Base-by-base conservation (phyloP, 2,329 filamentous ascomycete genomes). In the Cyclaneusma minus region DNA sequence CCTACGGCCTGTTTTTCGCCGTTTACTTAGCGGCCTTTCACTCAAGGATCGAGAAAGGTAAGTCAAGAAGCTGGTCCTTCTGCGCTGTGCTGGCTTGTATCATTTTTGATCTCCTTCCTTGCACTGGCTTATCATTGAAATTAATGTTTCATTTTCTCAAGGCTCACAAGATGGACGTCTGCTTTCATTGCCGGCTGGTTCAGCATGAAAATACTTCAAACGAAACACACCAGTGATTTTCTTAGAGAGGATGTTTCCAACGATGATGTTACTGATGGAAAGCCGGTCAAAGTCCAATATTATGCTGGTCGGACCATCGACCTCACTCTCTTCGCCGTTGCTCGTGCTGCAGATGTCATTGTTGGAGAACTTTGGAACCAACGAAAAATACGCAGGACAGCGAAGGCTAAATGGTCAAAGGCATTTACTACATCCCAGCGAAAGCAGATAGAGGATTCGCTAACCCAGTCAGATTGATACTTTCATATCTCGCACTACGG, bases 311-410 rank as follows among this genome's bases (percentile, higher is more conserved):
- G 74, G 39, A 87, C 82, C 2, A 62, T 91, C 33, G 82, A 91
- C 45, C 58, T 91, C 16, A 87, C 81, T 0, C 56, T 91, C n/a
- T 87, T 89, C 44, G 69, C 78, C 7, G 58, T 68, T 23, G 72
- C 70, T 7, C 64, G 81, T 38, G 82, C 82, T 22, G 44, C 79
- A 7, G 81, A 89, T 48, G 67, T 82, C 4, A 39, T 82, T 6
- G 55, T 78, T 22, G 72, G 73, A 28, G 63, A 72, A 35, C 42
- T 71, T 13, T 85, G 79, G 75, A 52, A 60, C 10, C 61, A 52
- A 21, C 53, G 58, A 28, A 58, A 52, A 28, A 34, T 45, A 3
- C 54, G 59, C 33, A 51, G 62, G 24, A 43, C 59, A 35, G 54
- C 58, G 21, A 42, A 48, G 7, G 48, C 50, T 11, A 55, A 47